Conservation (phyloP, 208 protist species). For the Leishmania aethiopica region DNA sequence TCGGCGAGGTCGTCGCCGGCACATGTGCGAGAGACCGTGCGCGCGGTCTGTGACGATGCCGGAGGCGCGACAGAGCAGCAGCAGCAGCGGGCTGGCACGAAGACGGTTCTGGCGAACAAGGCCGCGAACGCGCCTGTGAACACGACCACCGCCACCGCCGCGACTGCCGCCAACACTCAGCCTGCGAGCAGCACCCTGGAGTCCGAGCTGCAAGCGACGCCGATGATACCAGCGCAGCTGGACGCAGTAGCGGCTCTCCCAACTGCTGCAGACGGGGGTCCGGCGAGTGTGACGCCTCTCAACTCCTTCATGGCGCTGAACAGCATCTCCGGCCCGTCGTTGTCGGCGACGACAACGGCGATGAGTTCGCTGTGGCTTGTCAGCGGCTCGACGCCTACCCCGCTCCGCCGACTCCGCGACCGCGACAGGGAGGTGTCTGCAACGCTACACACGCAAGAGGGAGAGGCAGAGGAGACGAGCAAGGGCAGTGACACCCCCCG, state of each 20-base stretch:
- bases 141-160: background rate
- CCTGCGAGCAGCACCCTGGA: background rate
- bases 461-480: background rate
- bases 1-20: slow-evolving; percentile 2
- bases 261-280: background rate
- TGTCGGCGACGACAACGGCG: slow-evolving; percentile 3
- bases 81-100: background rate
- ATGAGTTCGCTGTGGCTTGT: slow-evolving; percentile 56
- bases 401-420: slow-evolving; percentile 35
- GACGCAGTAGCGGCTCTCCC: background rate
- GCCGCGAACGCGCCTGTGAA: background rate
- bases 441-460: background rate
- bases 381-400: slow-evolving; percentile 50
- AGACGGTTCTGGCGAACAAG: background rate
- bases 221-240: slow-evolving; percentile 1
- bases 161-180: background rate
- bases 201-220: background rate
- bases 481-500: background rate
- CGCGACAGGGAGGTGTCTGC: slow-evolving; percentile 3
- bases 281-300: slow-evolving; percentile 5
- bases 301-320: background rate
- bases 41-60: background rate
- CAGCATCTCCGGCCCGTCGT: slow-evolving; percentile 5
- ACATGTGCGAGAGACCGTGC: slow-evolving; percentile 8
- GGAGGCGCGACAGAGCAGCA: background rate